Percentiles rank a stretch among this genome's conserved stretches.
Conservation (phyloP, 1,284 basidiomycete species). For the Ustanciosporium gigantosporum region DNA sequence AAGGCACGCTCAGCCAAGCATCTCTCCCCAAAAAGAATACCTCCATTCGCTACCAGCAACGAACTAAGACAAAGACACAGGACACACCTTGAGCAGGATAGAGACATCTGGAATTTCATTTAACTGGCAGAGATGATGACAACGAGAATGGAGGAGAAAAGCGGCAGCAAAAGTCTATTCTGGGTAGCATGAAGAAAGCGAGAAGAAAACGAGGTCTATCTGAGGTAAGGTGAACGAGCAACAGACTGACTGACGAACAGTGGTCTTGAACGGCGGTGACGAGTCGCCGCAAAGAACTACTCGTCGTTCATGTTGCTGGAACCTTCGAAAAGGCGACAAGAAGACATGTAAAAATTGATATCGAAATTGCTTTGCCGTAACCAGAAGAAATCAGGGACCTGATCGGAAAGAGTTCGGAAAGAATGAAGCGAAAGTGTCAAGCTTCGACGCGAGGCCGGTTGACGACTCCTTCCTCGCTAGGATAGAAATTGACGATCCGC, state of each 20-base stretch:
- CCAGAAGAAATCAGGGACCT: not conserved
- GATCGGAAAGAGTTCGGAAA: not conserved
- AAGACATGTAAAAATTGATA: too few relatives aligned
- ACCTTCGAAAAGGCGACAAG: not conserved
- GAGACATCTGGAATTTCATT: too few relatives aligned
- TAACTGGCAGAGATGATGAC: too few relatives aligned
- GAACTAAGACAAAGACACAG: too few relatives aligned
- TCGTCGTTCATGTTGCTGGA: not conserved
- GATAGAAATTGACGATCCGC: not conserved
- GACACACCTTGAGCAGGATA: too few relatives aligned
- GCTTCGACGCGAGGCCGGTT: slow-evolving; percentile 16
- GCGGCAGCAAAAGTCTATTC: too few relatives aligned
- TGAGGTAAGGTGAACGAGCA: not conserved
- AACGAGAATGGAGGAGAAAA: too few relatives aligned
- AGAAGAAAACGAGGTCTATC: not conserved
- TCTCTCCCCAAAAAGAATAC: too few relatives aligned
- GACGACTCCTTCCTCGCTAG: slow-evolving; percentile 35
- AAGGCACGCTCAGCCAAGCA: too few relatives aligned
- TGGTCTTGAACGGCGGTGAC: slow-evolving; percentile 15
- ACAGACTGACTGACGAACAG: not conserved
- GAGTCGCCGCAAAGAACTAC: slow-evolving; percentile 17
- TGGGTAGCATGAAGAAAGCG: too few relatives aligned
- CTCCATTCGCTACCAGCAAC: too few relatives aligned
- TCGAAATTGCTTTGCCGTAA: too few relatives aligned
- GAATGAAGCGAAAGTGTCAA: not conserved